Evolutionary conservation across 2,329 filamentous ascomycete species (phyloP), one percentile per base, ranked within the genome.

Genomic region (Fusarium sp.): DNA sequence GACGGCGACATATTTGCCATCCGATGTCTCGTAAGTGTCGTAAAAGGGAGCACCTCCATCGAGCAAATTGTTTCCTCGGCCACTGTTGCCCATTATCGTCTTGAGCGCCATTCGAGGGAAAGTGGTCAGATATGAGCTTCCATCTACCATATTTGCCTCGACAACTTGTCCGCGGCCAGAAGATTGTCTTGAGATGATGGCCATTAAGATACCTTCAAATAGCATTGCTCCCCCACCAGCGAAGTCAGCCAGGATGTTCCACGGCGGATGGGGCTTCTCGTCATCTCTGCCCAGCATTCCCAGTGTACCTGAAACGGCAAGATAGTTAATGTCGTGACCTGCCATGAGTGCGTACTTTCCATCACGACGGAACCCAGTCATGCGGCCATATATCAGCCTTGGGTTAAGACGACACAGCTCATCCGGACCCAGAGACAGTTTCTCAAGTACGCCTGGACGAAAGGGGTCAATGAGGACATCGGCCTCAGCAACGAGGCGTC

Each of bases 101-200:
- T 92, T 91, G 69, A 87, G 85, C 33, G 86, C 86, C 69, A 97
- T 85, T 38, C 96, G 87, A 58, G 93, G 92, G 83, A 96, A 96
- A 0, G 91, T 92, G 3, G 92, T 91, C 32, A 98, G 84, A 81
- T 96, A 96, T 40, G 91, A 89, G 28, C 89, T 90, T 13, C 96
- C 96, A 83, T 98, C 96, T 18, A 98, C 96, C 96, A 98, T 98
- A 82, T 97, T 98, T 21, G 94, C 94, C 83, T 98, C 94, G 13
- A 98, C 95, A 18, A 98, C 92, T 83, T 98, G 96, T 0, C 96
- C 96, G 5, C 83, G 84, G 0, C 94, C 94, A 1, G 86, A 91
- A 47, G 82, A 84, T 54, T 87, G 84, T 38, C 94, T 86, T 19
- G 90, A 87, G 15, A 97, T 78, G 67, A 98, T 82, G 1, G 96